Percentiles rank a stretch among this genome's conserved stretches.
Evolutionary conservation across 2,329 filamentous ascomycete genomes (phyloP).

Genomic region (Venturia asperata): DNA sequence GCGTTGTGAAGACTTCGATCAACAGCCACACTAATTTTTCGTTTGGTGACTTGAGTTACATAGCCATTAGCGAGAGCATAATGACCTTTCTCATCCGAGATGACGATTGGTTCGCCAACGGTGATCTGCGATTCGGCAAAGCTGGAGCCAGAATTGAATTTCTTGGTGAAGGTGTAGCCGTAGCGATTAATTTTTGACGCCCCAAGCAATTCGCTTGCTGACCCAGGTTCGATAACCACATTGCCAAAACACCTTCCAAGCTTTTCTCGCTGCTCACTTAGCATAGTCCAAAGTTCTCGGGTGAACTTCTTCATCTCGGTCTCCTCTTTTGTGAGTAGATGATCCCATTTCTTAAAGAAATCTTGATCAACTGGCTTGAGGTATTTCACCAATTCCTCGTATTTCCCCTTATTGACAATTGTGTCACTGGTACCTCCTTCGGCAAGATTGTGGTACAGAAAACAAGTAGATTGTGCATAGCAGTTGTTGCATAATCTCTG

Average conservation of each 20-base stretch:
- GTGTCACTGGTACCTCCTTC: slow-evolving; percentile 76
- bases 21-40: slow-evolving; percentile 77
- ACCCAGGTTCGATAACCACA: slow-evolving; percentile 74
- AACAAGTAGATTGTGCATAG: slow-evolving; percentile 85
- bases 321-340: slow-evolving; percentile 87
- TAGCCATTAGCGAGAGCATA: slow-evolving; percentile 93
- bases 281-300: slow-evolving; percentile 92
- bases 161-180: slow-evolving; percentile 76
- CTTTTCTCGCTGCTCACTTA: slow-evolving; percentile 79
- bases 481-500: slow-evolving; percentile 65
- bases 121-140: slow-evolving; percentile 87
- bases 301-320: slow-evolving; percentile 80
- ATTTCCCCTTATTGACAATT: slow-evolving; percentile 74
- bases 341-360: slow-evolving; percentile 95
- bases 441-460: slow-evolving; percentile 85
- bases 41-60: slow-evolving; percentile 67
- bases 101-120: slow-evolving; percentile 85
- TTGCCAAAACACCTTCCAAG: slow-evolving; percentile 84
- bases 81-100: slow-evolving; percentile 91
- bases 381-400: slow-evolving; percentile 71
- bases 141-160: slow-evolving; percentile 58
- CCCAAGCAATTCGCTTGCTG: slow-evolving; percentile 60
- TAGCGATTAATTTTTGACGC: slow-evolving; percentile 85
- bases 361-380: slow-evolving; percentile 66
- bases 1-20: slow-evolving; percentile 86